Evolutionary conservation across 2,329 filamentous ascomycete species (phyloP), one percentile per base, ranked within the genome.

Genomic region (Metarhizium brunneum): DNA sequence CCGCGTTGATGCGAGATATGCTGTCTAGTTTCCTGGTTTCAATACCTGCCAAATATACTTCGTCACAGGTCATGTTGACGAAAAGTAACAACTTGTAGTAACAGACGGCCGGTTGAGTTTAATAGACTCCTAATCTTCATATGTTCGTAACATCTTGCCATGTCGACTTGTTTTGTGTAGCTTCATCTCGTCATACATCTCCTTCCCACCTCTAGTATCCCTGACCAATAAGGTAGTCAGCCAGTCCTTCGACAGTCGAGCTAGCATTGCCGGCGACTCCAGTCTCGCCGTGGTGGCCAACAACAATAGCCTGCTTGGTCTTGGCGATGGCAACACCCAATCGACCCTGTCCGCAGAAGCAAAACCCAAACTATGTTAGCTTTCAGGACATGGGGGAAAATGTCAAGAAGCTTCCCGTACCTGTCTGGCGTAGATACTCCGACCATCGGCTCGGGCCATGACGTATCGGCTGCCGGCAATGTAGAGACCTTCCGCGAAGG

Each of bases 251-350:
- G 63, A 95, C 88, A 52, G 88, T 89, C 69, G 82, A 82, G 65
- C 85, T 85, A 60, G 90, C 85, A 71, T 87, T 86, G 69, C 89
- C 85, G 53, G 88, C 88, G 70, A 88, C 79, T 63, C 85, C 76
- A 59, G 71, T 71, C 71, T 95, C 90, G 63, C 79, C 80, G 80
- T 97, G 90, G 78, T 96, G 90, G 64, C 84, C 88, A 70, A 99
- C 76, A 69, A 99, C 83, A 71, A 97, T 85, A 64, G 91, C 90
- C 75, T 95, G 87, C 67, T 81, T 86, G 66, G 92, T 95, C 80
- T 95, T 95, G 74, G 86, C 85, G 65, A 94, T 83, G 68, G 87
- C 79, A 66, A 96, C 75, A 62, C 94, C 94, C 69, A 86, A 83
- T 70, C 86, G 89, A 65, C 88, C 90, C 79, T 82, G 61, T 59